Base-by-base conservation (phyloP, 2,329 filamentous ascomycete genomes). In the Colletotrichum sp. region DNA sequence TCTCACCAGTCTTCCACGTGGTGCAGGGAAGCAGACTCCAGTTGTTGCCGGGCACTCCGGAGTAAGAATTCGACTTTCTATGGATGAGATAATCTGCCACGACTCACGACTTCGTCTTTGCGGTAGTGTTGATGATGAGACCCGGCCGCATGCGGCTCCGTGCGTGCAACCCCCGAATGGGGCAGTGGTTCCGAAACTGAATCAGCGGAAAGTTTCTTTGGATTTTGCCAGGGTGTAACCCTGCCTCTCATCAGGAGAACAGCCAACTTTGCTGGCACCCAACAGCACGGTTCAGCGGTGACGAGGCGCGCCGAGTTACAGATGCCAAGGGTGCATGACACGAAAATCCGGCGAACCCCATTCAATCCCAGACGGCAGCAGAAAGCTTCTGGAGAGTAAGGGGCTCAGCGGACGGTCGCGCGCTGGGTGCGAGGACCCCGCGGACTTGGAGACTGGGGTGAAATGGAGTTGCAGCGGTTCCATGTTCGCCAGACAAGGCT, bases 321-420 rank as follows among this genome's bases (percentile, higher is more conserved):
- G 70, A 30, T 65, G 70, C 32, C 73, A 73, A 75, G 70, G 64
- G 60, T 55, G 64, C 70, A 68, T 73, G 64, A 68, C 56, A 72
- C 68, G 61, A 62, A 25, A 55, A 13, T 56, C 69, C 39, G 25
- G 64, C 52, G 27, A 67, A 61, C 68, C 73, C 64, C 28, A 56
- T 75, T 73, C 64, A 75, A 75, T 75, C 73, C 70, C 73, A 75
- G 73, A 75, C 73, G 72, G 70, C 48, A 60, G 43, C 48, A 72
- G 22, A 75, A 75, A 75, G 56, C 25, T 64, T 73, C 70, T 68
- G 28, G 34, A 60, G 62, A 69, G 65, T 73, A 73, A 68, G 73
- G 70, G 73, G 73, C 58, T 39, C 27, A 52, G 30, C 56, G 39
- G 55, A 30, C 39, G 52, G 13, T 25, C 10, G 43, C 18, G 16